A percentile compares a stretch with the other conserved stretches of the same genome.
phyloP scores from a whole-genome alignment of 2,329 filamentous ascomycete species.

The Arthrocladium fulminans region DNA sequence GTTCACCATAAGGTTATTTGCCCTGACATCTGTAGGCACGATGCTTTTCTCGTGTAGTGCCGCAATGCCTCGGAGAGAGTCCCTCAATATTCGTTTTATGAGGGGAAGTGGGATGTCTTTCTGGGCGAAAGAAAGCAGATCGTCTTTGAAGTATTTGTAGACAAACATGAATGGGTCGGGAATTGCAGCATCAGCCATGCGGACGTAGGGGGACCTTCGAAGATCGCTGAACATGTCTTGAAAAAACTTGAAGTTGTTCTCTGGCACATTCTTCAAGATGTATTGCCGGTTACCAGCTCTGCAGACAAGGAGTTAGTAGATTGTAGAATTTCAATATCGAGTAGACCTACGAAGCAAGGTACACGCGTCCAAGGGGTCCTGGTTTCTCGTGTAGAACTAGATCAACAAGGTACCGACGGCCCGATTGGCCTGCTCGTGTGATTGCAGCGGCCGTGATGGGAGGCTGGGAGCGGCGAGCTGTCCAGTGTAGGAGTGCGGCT shows the following conservation, averaged over 20 bases:
- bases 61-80: constrained; percentile 31
- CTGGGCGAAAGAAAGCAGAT: constrained; percentile 37
- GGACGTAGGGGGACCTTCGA: constrained; percentile 29
- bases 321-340: constrained; percentile 5
- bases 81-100: constrained; percentile 37
- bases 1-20: constrained; percentile 31
- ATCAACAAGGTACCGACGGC: constrained; percentile 14
- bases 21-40: constrained; percentile 32
- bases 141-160: constrained; percentile 37
- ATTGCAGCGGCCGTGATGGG: constrained; percentile 10
- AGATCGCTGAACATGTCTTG: constrained; percentile 17
- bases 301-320: constrained; percentile 10
- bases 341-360: constrained; percentile 10
- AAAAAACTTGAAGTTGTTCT: constrained; percentile 18
- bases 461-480: constrained; percentile 14
- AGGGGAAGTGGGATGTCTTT: constrained; percentile 31
- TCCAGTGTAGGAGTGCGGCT: too few species aligned
- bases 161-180: constrained; percentile 40
- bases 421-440: constrained; percentile 3
- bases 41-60: constrained; percentile 29
- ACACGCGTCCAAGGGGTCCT: constrained; percentile 9
- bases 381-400: constrained; percentile 15
- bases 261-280: constrained; percentile 24
- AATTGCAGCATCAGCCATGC: constrained; percentile 34
- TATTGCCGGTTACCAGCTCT: constrained; percentile 18